Conservation (phyloP, 169 alveolate genomes). For the Plasmodium knowlesi region DNA sequence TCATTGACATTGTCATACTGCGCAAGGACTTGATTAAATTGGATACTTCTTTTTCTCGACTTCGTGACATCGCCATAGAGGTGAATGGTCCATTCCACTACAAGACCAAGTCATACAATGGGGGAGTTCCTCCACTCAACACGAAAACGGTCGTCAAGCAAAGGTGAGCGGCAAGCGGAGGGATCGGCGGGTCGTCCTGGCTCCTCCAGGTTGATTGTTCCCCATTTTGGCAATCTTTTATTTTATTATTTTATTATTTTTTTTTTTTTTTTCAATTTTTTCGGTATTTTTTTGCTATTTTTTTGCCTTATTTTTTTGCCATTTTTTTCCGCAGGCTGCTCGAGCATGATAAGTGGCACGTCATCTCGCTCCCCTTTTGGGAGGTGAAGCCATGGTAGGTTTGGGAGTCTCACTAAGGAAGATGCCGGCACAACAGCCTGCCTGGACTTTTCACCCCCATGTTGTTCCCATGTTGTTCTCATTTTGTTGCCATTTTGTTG, state of each 20-base stretch:
- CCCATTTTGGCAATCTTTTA: not conserved
- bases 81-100: slow-evolving; percentile 74
- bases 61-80: slow-evolving; percentile 62
- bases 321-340: slow-evolving; percentile 17
- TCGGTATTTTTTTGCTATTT: not conserved
- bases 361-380: slow-evolving; percentile 74
- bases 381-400: slow-evolving; percentile 74
- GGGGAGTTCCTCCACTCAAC: slow-evolving; percentile 12
- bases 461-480: not conserved
- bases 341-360: slow-evolving; percentile 53
- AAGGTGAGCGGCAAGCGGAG: slow-evolving; percentile 8
- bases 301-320: not conserved
- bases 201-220: not conserved
- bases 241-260: not conserved
- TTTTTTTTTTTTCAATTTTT: not conserved
- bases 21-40: slow-evolving; percentile 43
- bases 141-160: slow-evolving; percentile 61
- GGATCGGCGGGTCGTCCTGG: not conserved
- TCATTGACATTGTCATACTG: slow-evolving; percentile 65
- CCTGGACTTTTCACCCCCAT: not conserved
- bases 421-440: not conserved
- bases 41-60: not conserved
- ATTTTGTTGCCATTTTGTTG: not conserved
- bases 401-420: not conserved
- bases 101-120: slow-evolving; percentile 40